phyloP scores from a whole-genome alignment of 192 early-diverging fungal species.

The Lunasporangiospora selenospora region DNA sequence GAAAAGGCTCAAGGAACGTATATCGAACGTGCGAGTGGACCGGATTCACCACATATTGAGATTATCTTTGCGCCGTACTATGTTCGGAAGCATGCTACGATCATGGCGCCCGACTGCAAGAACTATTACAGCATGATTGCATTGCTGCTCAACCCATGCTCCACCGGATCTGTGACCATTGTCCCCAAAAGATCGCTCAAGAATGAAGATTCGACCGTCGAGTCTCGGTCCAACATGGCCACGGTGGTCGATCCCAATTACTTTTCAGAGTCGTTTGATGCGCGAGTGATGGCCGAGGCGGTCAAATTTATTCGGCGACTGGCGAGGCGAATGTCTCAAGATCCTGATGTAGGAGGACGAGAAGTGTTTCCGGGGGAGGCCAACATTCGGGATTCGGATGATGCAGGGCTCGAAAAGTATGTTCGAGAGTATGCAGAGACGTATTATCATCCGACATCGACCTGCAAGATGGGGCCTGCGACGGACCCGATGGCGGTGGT shows the following conservation, averaged over 20 bases:
- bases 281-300: conserved; percentile 21
- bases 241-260: conserved; percentile 38
- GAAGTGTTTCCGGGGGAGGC: conserved; percentile 26
- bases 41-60: conserved; percentile 29
- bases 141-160: conserved; percentile 25
- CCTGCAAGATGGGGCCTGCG: conserved; percentile 29
- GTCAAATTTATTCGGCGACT: conserved; percentile 25
- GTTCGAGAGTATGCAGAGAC: conserved; percentile 12
- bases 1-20: conserved; percentile 39
- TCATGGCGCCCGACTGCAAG: conserved; percentile 18
- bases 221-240: neutral
- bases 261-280: conserved; percentile 21
- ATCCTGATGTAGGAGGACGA: conserved; percentile 23
- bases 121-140: conserved; percentile 25
- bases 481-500: conserved; percentile 27
- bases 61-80: conserved; percentile 27
- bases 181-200: neutral
- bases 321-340: conserved; percentile 10
- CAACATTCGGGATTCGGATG: conserved; percentile 16
- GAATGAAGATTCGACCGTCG: neutral
- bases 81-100: conserved; percentile 12
- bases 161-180: conserved; percentile 25
- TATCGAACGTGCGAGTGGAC: conserved; percentile 30
- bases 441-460: conserved; percentile 27
- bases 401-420: conserved; percentile 10